Evolutionary conservation across 2,329 filamentous ascomycete genomes (phyloP).

Genomic region (Sporothrix brunneoviolacea): DNA sequence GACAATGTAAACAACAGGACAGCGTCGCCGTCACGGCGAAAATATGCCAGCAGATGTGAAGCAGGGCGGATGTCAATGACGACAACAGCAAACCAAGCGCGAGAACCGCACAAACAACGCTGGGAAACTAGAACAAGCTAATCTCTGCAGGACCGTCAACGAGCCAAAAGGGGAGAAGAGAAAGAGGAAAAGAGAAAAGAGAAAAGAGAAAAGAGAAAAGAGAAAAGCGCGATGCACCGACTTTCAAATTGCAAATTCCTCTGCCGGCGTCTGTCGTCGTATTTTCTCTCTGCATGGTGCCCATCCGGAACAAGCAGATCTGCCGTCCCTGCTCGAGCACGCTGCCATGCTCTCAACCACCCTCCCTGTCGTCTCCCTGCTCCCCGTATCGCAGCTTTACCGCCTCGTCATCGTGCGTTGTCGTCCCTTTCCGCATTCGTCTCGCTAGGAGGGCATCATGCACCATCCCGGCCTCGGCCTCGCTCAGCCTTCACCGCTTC

Average conservation of each 20-base stretch:
- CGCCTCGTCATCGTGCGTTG: constrained; percentile 13
- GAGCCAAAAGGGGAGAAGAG: neutral
- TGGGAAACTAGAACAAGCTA: too few species aligned
- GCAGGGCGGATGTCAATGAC: too few species aligned
- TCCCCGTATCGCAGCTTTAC: constrained; percentile 4
- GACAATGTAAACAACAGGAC: constrained; percentile 3
- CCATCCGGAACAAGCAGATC: neutral
- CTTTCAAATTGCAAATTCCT: neutral
- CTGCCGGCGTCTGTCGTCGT: neutral
- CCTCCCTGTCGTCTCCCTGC: neutral
- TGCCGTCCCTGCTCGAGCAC: too few species aligned
- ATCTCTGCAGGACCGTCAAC: too few species aligned
- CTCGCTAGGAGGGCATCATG: neutral
- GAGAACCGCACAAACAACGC: too few species aligned
- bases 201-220: neutral
- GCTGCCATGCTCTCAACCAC: neutral
- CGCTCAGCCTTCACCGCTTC: constrained; percentile 11
- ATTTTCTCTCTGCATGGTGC: neutral
- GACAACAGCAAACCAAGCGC: too few species aligned
- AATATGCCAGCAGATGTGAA: too few species aligned
- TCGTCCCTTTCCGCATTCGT: constrained; percentile 2
- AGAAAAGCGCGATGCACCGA: too few species aligned
- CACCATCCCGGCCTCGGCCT: neutral
- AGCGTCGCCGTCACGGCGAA: neutral
- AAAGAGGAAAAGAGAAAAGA: neutral